Evolutionary conservation across 2,329 filamentous ascomycete species (phyloP).

Genomic region (Cladosporium halotolerans): DNA sequence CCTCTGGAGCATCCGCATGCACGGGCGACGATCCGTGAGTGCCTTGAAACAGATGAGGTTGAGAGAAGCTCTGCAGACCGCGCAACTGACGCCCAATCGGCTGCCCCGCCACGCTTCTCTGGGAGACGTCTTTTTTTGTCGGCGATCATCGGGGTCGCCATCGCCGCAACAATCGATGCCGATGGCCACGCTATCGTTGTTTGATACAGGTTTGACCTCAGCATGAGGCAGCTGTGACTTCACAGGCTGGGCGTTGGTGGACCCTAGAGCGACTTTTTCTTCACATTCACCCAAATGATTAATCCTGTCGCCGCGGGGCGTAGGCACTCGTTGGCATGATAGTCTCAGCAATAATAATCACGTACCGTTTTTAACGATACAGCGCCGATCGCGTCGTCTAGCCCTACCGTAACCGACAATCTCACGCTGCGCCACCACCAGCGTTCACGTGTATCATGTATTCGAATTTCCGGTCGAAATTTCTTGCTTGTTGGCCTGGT

Average conservation of each 20-base stretch:
- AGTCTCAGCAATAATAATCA: no score
- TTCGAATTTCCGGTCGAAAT: no score
- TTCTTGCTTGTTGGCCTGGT: no score
- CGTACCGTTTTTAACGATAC: no score
- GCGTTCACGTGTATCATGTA: no score
- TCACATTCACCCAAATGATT: no score
- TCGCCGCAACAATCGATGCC: neutral
- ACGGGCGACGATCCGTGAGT: neutral
- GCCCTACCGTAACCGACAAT: no score
- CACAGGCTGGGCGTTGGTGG: neutral
- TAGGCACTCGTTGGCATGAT: no score
- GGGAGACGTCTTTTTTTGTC: neutral
- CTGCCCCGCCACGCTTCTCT: neutral
- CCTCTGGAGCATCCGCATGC: neutral
- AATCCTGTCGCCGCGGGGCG: no score
- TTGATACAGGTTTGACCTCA: neutral
- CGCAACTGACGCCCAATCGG: neutral
- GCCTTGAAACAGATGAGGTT: constrained; percentile 1
- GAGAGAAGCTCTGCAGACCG: constrained; percentile 1
- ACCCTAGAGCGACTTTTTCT: neutral
- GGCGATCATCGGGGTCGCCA: neutral
- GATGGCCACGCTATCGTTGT: neutral
- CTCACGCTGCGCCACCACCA: no score
- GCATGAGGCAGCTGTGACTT: constrained; percentile 9
- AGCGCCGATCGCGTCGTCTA: no score